Evolutionary conservation across 352 stramenopile species (phyloP).

Genomic region (Thraustochytrium striatum): DNA sequence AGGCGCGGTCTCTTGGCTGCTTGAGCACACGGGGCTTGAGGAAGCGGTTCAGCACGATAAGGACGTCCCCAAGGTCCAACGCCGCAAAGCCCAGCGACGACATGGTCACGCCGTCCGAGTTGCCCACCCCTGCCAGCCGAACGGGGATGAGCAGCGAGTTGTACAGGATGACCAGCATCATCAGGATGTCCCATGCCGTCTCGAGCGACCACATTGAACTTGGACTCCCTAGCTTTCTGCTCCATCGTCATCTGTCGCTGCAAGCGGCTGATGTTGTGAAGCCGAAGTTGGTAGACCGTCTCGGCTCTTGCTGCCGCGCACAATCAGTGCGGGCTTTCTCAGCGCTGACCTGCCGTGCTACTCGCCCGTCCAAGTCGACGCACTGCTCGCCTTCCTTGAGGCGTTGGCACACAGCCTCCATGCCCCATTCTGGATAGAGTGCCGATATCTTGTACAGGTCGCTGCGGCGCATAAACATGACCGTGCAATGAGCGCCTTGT

Average conservation of each 20-base stretch:
- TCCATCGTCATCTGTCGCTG: too few relatives aligned
- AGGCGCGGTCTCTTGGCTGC: too few relatives aligned
- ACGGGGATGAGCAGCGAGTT: constrained; percentile 1
- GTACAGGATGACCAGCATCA: background rate
- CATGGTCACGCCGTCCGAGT: too few relatives aligned
- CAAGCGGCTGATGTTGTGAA: background rate
- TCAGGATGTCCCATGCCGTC: background rate
- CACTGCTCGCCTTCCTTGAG: background rate
- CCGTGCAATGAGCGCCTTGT: constrained; percentile 23
- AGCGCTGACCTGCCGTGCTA: background rate
- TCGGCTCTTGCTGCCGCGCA: background rate
- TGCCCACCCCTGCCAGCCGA: too few relatives aligned
- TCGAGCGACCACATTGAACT: too few relatives aligned
- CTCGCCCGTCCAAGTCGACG: background rate
- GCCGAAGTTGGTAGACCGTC: background rate
- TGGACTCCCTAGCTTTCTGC: too few relatives aligned
- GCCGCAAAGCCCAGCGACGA: background rate
- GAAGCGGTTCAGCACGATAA: background rate
- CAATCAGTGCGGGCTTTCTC: background rate
- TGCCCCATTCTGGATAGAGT: constrained; percentile 39
- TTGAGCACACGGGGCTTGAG: background rate
- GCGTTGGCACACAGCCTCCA: background rate
- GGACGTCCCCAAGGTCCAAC: background rate
- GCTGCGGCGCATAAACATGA: background rate
- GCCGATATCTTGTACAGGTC: constrained; percentile 4